Conservation (phyloP, 257 asterid genomes). For the Ocimum tenuiflorum region DNA sequence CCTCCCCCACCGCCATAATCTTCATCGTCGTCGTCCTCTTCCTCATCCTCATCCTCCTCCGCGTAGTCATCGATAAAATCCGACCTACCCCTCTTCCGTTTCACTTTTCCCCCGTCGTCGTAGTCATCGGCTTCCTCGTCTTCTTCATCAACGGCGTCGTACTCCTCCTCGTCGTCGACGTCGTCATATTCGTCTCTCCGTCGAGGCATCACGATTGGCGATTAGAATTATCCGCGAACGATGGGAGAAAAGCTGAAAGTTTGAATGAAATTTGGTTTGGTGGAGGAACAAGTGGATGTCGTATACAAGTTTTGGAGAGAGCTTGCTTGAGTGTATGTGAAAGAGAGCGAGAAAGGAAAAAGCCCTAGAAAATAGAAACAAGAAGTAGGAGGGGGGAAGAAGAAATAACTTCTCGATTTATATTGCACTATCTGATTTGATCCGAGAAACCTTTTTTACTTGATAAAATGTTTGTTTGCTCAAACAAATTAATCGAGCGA, state of each 20-base stretch:
- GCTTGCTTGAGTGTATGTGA: slow-evolving; percentile 1
- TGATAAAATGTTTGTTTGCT: too few species aligned
- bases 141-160: slow-evolving; percentile 45
- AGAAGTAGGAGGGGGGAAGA: too few species aligned
- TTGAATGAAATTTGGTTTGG: background rate
- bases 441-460: too few species aligned
- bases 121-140: slow-evolving; percentile 59
- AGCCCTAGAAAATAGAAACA: slow-evolving; percentile 20
- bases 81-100: slow-evolving; percentile 62
- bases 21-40: slow-evolving; percentile 59
- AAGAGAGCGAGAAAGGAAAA: slow-evolving; percentile 9
- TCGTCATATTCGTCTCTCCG: slow-evolving; percentile 56
- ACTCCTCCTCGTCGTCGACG: slow-evolving; percentile 57
- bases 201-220: slow-evolving; percentile 42
- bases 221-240: background rate
- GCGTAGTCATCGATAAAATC: slow-evolving; percentile 65
- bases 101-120: slow-evolving; percentile 52
- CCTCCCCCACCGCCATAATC: slow-evolving; percentile 31
- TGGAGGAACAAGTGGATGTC: background rate
- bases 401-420: too few species aligned
- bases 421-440: too few species aligned
- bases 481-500: too few species aligned
- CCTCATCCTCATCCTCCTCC: slow-evolving; percentile 79
- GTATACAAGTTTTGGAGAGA: background rate
- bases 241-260: background rate